Evolutionary conservation across 176 grass and related monocot genomes (phyloP).

Genomic region (Avena insularis): DNA sequence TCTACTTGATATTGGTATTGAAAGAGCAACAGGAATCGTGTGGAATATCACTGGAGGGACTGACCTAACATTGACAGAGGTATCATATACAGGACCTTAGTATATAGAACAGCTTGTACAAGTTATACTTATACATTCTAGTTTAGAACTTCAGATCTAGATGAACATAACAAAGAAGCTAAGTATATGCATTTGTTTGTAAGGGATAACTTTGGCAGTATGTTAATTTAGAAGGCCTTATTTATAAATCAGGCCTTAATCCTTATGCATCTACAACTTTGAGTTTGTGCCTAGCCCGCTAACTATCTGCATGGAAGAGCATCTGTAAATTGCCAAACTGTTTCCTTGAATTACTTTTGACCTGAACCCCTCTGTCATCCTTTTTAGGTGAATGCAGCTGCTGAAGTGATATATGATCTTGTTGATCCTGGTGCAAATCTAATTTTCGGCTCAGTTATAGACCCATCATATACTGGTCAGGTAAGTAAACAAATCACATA

Average conservation of each 20-base stretch:
- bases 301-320: conserved; percentile 5
- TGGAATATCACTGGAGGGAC: conserved; percentile 93
- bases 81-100: conserved; percentile 24
- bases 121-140: not conserved
- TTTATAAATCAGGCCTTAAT: not conserved
- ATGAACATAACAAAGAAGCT: not conserved
- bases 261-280: not conserved
- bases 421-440: conserved; percentile 94
- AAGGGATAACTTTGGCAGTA: not conserved
- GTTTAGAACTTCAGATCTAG: conserved; percentile 3
- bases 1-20: conserved; percentile 87
- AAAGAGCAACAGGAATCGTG: conserved; percentile 88
- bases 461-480: conserved; percentile 87
- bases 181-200: not conserved
- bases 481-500: conserved; percentile 47
- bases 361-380: conserved; percentile 6
- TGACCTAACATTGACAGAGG: conserved; percentile 89
- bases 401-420: conserved; percentile 97
- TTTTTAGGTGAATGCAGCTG: conserved; percentile 82
- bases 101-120: not conserved
- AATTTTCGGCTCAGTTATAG: conserved; percentile 91
- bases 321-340: not conserved
- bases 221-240: conserved; percentile 1
- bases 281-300: not conserved
- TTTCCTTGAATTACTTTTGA: conserved; percentile 15